Conservation (phyloP, 257 asterid species). For the Nicotiana noctiflora region DNA sequence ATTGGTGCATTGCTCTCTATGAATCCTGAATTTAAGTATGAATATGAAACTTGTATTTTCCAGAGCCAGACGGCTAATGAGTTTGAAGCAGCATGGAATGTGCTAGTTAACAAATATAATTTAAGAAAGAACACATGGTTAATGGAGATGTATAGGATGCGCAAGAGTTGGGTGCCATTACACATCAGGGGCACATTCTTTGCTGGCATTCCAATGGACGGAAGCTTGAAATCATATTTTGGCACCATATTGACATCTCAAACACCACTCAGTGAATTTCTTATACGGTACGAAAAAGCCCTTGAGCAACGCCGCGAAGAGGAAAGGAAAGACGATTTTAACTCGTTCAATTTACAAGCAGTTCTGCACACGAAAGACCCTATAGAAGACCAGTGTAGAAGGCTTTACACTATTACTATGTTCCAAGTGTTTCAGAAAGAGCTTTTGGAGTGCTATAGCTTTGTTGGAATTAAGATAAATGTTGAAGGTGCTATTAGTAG, state of each 20-base stretch:
- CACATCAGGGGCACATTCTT: conserved; percentile 68
- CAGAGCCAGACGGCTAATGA: conserved; percentile 69
- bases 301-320: conserved; percentile 74
- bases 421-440: conserved; percentile 89
- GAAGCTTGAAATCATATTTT: conserved; percentile 67
- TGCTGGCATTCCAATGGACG: conserved; percentile 83
- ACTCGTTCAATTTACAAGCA: conserved; percentile 65
- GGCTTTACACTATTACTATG: conserved; percentile 69
- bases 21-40: conserved; percentile 71
- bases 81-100: conserved; percentile 81
- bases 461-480: conserved; percentile 74
- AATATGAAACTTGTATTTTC: conserved; percentile 66
- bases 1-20: conserved; percentile 55
- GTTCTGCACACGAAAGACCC: conserved; percentile 89
- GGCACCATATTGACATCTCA: conserved; percentile 50
- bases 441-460: conserved; percentile 77
- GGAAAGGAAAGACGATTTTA: conserved; percentile 77
- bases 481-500: conserved; percentile 81
- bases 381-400: conserved; percentile 83
- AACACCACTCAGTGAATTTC: conserved; percentile 57
- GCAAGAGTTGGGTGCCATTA: conserved; percentile 81
- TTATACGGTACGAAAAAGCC: conserved; percentile 62
- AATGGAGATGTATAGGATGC: conserved; percentile 72
- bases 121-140: conserved; percentile 62
- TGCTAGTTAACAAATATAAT: conserved; percentile 57